Evolutionary conservation across 345 rosid species (phyloP).

Genomic region (Cardiospermum halicacabum): DNA sequence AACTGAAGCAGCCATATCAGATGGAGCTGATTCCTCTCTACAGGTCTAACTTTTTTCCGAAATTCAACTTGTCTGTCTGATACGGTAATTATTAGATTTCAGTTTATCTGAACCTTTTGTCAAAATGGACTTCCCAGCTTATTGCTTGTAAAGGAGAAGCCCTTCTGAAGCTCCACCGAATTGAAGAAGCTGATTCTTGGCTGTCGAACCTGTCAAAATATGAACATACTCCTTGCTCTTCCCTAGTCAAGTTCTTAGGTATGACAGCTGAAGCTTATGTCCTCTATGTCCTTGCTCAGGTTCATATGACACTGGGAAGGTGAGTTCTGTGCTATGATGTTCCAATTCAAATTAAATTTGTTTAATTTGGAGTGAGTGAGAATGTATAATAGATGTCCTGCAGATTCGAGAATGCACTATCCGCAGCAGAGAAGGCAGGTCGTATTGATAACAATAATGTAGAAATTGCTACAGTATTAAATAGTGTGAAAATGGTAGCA

Average conservation of each 20-base stretch:
- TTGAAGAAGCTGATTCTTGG: conserved; percentile 66
- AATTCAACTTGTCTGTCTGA: conserved; percentile 3
- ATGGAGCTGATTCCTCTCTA: conserved; percentile 76
- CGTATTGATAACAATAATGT: conserved; percentile 49
- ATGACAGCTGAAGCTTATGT: conserved; percentile 74
- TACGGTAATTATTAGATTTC: conserved; percentile 1
- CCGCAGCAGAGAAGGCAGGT: conserved; percentile 73
- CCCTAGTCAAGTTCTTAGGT: conserved; percentile 49
- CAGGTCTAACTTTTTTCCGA: conserved; percentile 41
- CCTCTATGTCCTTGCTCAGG: conserved; percentile 66
- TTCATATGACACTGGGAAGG: conserved; percentile 96
- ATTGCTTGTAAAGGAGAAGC: conserved; percentile 91
- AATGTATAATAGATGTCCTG: conserved; percentile 47
- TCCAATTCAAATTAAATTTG: neutral
- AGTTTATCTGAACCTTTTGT: conserved; percentile 16
- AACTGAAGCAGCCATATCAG: conserved; percentile 70
- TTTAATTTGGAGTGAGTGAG: conserved; percentile 30
- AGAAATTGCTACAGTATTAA: conserved; percentile 52
- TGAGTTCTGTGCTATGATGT: conserved; percentile 36
- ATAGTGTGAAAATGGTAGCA: conserved; percentile 63
- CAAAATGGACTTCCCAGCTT: conserved; percentile 53
- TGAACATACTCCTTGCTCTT: conserved; percentile 30
- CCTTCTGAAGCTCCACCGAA: conserved; percentile 66
- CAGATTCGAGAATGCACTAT: conserved; percentile 91
- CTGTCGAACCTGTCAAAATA: conserved; percentile 39